phyloP scores from a whole-genome alignment of 495 filamentous ascomycete species.

The Penicillium goetzii region DNA sequence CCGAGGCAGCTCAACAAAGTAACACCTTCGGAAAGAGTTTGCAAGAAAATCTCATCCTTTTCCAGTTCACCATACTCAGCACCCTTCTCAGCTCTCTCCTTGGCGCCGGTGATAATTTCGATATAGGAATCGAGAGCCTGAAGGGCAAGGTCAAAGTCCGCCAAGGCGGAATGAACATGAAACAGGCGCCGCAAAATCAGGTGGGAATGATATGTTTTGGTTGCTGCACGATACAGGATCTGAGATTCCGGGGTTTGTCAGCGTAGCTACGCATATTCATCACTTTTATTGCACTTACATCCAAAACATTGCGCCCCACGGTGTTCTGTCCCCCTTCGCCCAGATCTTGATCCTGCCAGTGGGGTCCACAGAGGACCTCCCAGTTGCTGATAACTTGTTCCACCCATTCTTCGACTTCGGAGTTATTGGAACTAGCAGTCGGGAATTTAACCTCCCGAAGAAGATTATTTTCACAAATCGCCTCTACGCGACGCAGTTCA shows the following conservation, averaged over 20 bases:
- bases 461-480: constrained; percentile 71
- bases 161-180: constrained; percentile 79
- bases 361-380: constrained; percentile 72
- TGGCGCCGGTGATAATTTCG: constrained; percentile 79
- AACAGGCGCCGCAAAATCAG: constrained; percentile 85
- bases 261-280: constrained; percentile 7
- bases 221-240: constrained; percentile 83
- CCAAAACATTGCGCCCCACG: constrained; percentile 71
- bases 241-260: constrained; percentile 34
- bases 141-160: constrained; percentile 86
- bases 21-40: constrained; percentile 77
- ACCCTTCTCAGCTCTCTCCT: constrained; percentile 76
- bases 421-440: constrained; percentile 71
- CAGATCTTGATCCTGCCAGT: constrained; percentile 75
- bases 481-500: constrained; percentile 76
- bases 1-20: constrained; percentile 82
- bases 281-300: constrained; percentile 50
- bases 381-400: constrained; percentile 83
- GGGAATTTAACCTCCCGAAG: constrained; percentile 80
- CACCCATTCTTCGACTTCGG: constrained; percentile 79
- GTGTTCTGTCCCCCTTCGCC: constrained; percentile 75
- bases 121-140: constrained; percentile 88
- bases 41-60: constrained; percentile 70
- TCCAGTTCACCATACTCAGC: constrained; percentile 80
- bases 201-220: constrained; percentile 93